Base-by-base conservation (phyloP, 1,139 yeast genomes). In the Saccharomyces hybrid region DNA sequence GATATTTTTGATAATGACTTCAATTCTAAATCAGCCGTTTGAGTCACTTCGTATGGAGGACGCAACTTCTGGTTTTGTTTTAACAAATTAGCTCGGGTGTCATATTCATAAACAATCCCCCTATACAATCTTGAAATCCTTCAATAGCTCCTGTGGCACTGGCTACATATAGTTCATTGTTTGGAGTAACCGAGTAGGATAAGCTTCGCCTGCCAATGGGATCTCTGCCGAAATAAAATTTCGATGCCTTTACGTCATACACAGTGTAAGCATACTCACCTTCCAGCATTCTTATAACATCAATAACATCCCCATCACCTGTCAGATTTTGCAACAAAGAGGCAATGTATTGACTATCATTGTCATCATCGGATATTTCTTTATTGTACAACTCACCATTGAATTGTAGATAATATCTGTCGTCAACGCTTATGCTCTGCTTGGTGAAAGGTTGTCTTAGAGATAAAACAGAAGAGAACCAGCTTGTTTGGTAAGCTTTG, bases 351-450 rank as follows among this genome's bases (percentile, higher is more conserved):
- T 68, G 69, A 0, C 86, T 78, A 65, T 84, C 89, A 61, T 81
- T 82, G 1, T 68, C 55, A 21, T 71, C 62, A 32, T 29, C 48
- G 6, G 14, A 26, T 7, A 86, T 79, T 41, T 79, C 83, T 0
- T 69, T 64, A 61, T 84, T 84, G 67, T 91, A 91, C 11, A 90
- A 72, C 66, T 91, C 98, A 0, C 98, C 99, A 67, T 93, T 93
- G 71, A 86, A 93, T 64, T 88, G 97, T 14, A 84, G 61, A 0
- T 76, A 64, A 47, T 59, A 83, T 55, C 64, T 71, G 51, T 67
- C 68, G 7, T 67, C 70, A 16, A 63, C 63, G 3, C 47, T 56
- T 9, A 79, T 59, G 0, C 98, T 97, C 69, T 93, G 98, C 26
- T 71, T 62, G 0, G 87, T 81, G 61, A 88, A 80, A 0, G 98